phyloP scores from a whole-genome alignment of 2,329 filamentous ascomycete species.

The Cladosporium sp. region DNA sequence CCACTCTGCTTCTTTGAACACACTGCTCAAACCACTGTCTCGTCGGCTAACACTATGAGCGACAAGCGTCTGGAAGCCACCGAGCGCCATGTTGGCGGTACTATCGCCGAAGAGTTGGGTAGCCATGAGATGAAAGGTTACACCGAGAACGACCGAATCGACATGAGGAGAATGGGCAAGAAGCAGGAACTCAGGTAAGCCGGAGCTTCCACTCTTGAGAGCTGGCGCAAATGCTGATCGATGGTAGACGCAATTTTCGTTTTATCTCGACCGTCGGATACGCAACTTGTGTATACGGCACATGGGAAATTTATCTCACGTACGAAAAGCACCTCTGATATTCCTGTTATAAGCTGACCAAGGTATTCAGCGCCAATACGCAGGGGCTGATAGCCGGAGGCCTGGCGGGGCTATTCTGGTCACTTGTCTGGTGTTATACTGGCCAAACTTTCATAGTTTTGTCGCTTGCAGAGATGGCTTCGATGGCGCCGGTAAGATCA shows the following conservation, averaged over 20 bases:
- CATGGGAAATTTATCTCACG: constrained; percentile 42
- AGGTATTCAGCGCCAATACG: constrained; percentile 21
- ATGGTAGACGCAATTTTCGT: constrained; percentile 37
- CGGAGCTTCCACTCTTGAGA: neutral
- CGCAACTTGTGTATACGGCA: constrained; percentile 46
- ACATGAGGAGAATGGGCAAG: constrained; percentile 45
- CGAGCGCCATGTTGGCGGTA: constrained; percentile 8
- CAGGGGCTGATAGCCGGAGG: constrained; percentile 25
- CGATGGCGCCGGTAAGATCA: constrained; percentile 24
- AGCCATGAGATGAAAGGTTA: constrained; percentile 5
- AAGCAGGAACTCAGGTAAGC: constrained; percentile 38
- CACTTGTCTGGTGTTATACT: constrained; percentile 22
- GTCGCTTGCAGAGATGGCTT: constrained; percentile 32
- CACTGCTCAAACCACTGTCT: neutral
- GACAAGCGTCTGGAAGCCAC: neutral
- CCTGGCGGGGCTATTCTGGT: constrained; percentile 28
- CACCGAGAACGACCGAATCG: constrained; percentile 28
- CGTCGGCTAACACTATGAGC: neutral
- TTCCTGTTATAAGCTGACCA: neutral
- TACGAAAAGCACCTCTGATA: neutral
- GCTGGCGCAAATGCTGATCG: neutral
- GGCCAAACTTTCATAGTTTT: constrained; percentile 31
- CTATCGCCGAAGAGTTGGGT: neutral
- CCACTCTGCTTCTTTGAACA: no score
- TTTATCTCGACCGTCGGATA: constrained; percentile 46